A percentile compares a stretch with the other conserved stretches of the same genome.
phyloP scores from a whole-genome alignment of 192 early-diverging fungal genomes.

The Dimargaris xerosporica region DNA sequence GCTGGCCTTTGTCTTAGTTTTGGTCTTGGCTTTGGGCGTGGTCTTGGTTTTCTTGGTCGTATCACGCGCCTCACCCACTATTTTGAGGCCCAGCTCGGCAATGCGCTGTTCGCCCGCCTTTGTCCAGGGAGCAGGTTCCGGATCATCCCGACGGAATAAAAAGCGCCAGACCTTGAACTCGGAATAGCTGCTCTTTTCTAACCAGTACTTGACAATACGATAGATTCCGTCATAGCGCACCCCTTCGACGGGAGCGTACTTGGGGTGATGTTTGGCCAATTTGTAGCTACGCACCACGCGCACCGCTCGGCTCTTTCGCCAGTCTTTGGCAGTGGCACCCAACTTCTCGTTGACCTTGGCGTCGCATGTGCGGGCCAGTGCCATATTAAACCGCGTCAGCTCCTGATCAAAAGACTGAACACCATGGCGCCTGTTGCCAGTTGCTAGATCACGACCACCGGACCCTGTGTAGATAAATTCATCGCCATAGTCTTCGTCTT shows the following conservation, averaged over 20 bases:
- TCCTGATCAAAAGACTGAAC: constrained; percentile 40
- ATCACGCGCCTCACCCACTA: constrained; percentile 17
- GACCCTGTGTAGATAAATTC: constrained; percentile 54
- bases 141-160: constrained; percentile 43
- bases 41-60: not conserved
- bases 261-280: constrained; percentile 27
- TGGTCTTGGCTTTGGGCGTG: not conserved
- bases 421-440: constrained; percentile 36
- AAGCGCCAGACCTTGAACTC: constrained; percentile 40
- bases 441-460: constrained; percentile 37
- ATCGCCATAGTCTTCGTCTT: constrained; percentile 46
- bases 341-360: constrained; percentile 22
- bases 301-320: constrained; percentile 35
- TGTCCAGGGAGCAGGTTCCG: constrained; percentile 47
- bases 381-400: constrained; percentile 37
- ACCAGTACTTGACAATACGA: constrained; percentile 49
- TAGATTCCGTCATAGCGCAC: constrained; percentile 53
- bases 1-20: not conserved
- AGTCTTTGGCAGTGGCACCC: constrained; percentile 31
- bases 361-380: constrained; percentile 40
- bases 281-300: constrained; percentile 39
- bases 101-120: constrained; percentile 30
- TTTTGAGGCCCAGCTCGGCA: constrained; percentile 25
- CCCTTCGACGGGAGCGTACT: constrained; percentile 34
- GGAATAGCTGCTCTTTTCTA: constrained; percentile 26